Percentiles rank a stretch among this genome's conserved stretches.
Conservation (phyloP, 805 yeast species). For the Candida nonsorbophila region DNA sequence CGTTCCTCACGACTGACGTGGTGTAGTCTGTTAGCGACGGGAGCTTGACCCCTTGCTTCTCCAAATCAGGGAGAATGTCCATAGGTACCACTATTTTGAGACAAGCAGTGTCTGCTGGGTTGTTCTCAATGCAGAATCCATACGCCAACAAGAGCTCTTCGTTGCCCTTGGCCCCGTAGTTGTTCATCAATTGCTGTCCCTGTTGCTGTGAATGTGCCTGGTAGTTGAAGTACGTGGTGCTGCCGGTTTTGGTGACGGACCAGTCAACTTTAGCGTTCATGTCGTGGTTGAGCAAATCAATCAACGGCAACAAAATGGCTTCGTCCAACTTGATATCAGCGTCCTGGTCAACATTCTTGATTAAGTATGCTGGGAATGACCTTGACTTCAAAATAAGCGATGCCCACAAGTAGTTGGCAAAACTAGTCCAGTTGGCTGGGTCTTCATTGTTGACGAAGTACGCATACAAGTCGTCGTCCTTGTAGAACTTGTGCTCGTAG, state of each 20-base stretch:
- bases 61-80: slow-evolving; percentile 23
- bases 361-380: slow-evolving; percentile 71
- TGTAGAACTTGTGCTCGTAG: slow-evolving; percentile 36
- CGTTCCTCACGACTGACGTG: slow-evolving; percentile 22
- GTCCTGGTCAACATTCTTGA: slow-evolving; percentile 28
- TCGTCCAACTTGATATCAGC: slow-evolving; percentile 30
- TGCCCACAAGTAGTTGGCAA: slow-evolving; percentile 74
- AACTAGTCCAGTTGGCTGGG: slow-evolving; percentile 52
- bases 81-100: slow-evolving; percentile 54
- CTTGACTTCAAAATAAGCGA: slow-evolving; percentile 65
- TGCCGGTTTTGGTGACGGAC: slow-evolving; percentile 24
- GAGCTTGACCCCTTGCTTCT: slow-evolving; percentile 29
- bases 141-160: slow-evolving; percentile 78
- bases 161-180: slow-evolving; percentile 85
- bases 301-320: slow-evolving; percentile 71
- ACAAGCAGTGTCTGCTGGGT: slow-evolving; percentile 53
- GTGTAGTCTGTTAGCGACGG: slow-evolving; percentile 35
- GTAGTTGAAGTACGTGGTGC: slow-evolving; percentile 34
- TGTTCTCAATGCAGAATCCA: slow-evolving; percentile 64
- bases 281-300: slow-evolving; percentile 75
- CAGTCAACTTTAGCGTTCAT: slow-evolving; percentile 60
- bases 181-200: slow-evolving; percentile 61
- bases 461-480: slow-evolving; percentile 28
- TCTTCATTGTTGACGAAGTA: slow-evolving; percentile 16
- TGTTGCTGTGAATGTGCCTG: slow-evolving; percentile 24